Base-by-base conservation (phyloP, 495 filamentous ascomycete genomes). In the Xylaria curta region DNA sequence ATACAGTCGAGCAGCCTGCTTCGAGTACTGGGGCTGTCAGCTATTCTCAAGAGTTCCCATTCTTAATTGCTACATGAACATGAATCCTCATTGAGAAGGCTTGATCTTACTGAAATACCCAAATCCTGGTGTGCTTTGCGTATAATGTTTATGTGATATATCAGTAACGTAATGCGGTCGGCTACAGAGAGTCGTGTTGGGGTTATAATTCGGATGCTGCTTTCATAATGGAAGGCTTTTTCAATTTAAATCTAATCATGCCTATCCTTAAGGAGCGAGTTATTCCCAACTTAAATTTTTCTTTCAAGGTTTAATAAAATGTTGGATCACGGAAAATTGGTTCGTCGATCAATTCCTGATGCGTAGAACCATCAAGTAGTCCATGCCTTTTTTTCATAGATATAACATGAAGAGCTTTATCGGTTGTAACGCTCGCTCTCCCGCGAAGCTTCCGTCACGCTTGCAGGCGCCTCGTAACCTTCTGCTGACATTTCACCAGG, bases 401-500 rank as follows among this genome's bases (percentile, higher is more conserved):
- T 31, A 24, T 44, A 24, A 21, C 40, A 1, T 4, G 24, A 8
- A 24, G 42, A 46, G 31, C 21, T 17, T 17, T 69, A 62, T 28
- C 24, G 17, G 31, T 8, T 62, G 53, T 72, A 74, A 36, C 69
- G 40, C 72, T 76, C 76, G 49, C 76, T 70, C 72, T 81, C 78
- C 65, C 66, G 66, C 2, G 75, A 77, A 31, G 72, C 64, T 56
- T 78, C 53, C 1, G 69, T 65, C 1, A 76, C 74, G 33, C 78
- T 81, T 44, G 70, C 71, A 2, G 76, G 79, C 2, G 78, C 56
- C 46, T 79, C 73, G 53, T 77, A 73, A 0, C 78, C 79, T 68
- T 79, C 76, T 4, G 78, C 78, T 2, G 76, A 72, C 28, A 79
- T 80, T 53, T 77, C 77, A 6, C 78, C 78, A 15, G 74, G 73